A percentile compares a stretch with the other conserved stretches of the same genome.
Evolutionary conservation across 176 grass and related monocot genomes (phyloP).

Genomic region (Oryza coarctata): DNA sequence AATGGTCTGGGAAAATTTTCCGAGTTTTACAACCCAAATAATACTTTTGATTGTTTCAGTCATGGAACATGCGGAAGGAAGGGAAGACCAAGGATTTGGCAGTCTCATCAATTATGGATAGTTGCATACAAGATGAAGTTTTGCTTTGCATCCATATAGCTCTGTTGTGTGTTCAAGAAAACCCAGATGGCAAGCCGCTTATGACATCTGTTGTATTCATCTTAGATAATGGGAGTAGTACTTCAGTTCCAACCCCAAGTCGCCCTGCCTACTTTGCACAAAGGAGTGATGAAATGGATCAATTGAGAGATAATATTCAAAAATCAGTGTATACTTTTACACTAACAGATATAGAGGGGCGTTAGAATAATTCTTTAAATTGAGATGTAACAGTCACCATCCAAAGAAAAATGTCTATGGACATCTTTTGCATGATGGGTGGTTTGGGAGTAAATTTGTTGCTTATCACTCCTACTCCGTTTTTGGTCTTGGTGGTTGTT

Average conservation of each 20-base stretch:
- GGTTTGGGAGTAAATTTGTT: background rate
- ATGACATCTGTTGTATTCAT: conserved; percentile 38
- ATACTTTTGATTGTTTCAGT: background rate
- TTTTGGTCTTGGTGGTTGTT: background rate
- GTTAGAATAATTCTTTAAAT: background rate
- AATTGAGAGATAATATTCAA: background rate
- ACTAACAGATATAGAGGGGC: background rate
- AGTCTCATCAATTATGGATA: conserved; percentile 31
- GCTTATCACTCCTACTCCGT: background rate
- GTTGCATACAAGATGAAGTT: conserved; percentile 28
- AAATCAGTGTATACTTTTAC: background rate
- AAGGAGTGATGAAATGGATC: background rate
- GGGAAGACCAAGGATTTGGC: conserved; percentile 29
- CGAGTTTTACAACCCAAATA: background rate
- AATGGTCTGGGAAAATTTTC: background rate
- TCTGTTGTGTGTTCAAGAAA: conserved; percentile 57
- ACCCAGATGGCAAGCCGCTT: conserved; percentile 42
- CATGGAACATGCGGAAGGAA: conserved; percentile 50
- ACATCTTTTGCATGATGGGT: background rate
- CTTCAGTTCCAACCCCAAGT: conserved; percentile 19
- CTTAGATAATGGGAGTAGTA: conserved; percentile 30
- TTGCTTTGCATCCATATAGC: conserved; percentile 46
- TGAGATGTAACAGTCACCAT: background rate
- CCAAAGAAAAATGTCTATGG: background rate
- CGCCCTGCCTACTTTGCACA: background rate